Conservation (phyloP, 345 rosid genomes). For the Geranium brycei region DNA sequence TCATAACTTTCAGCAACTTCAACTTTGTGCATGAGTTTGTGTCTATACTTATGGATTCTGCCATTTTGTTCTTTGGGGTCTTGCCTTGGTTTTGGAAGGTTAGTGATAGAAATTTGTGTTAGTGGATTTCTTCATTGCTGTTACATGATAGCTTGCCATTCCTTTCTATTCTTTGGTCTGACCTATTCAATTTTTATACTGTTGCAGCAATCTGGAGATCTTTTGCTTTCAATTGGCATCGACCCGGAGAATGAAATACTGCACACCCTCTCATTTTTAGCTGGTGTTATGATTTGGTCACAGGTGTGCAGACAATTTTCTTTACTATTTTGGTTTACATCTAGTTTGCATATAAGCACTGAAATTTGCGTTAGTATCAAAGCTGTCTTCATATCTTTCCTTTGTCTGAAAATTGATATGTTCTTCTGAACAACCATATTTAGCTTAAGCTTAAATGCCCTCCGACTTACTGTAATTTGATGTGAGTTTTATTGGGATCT, state of each 20-base stretch:
- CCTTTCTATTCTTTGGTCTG: slow-evolving; percentile 1
- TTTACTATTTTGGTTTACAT: background rate
- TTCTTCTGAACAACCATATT: background rate
- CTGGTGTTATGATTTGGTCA: slow-evolving; percentile 91
- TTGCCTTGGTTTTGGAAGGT: slow-evolving; percentile 99
- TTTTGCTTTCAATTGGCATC: slow-evolving; percentile 54
- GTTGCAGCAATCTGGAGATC: slow-evolving; percentile 59
- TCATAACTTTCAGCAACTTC: slow-evolving; percentile 51
- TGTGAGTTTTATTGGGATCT: too few species aligned
- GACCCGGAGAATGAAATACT: slow-evolving; percentile 71
- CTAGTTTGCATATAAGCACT: background rate
- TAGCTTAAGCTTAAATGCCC: background rate
- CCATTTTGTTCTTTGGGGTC: slow-evolving; percentile 75
- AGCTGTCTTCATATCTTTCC: background rate
- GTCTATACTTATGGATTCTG: slow-evolving; percentile 81
- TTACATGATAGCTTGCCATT: slow-evolving; percentile 8
- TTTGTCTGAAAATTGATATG: background rate
- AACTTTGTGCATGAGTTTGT: slow-evolving; percentile 85
- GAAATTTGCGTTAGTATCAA: background rate
- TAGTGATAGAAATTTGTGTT: slow-evolving; percentile 8
- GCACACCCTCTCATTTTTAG: slow-evolving; percentile 83
- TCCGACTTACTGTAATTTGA: background rate
- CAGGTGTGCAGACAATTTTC: slow-evolving; percentile 35
- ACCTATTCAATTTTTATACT: background rate
- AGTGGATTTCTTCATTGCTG: background rate